Conservation (phyloP, 2,329 filamentous ascomycete genomes). For the Sclerotiophoma versabilis region DNA sequence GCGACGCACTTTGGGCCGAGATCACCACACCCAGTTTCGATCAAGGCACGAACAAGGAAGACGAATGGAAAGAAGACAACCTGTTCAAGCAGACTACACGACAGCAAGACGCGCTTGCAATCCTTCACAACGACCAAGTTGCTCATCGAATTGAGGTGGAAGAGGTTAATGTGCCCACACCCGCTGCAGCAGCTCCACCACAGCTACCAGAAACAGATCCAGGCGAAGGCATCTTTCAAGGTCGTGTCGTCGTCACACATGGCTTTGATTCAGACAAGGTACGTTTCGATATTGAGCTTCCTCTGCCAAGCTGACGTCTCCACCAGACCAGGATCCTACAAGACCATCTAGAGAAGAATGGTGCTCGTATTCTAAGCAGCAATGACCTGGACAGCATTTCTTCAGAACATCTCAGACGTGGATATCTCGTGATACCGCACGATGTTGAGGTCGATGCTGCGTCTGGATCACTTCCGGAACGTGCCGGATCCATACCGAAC, state of each 20-base stretch:
- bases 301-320: conserved; percentile 26
- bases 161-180: background rate
- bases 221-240: conserved; percentile 52
- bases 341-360: conserved; percentile 43
- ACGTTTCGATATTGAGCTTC: conserved; percentile 10
- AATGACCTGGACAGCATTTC: conserved; percentile 35
- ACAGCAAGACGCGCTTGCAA: conserved; percentile 18
- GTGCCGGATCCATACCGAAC: conserved; percentile 40
- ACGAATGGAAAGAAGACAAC: conserved; percentile 46
- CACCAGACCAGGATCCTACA: conserved; percentile 43
- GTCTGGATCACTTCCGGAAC: conserved; percentile 36
- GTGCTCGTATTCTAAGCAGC: conserved; percentile 42
- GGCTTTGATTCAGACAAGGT: conserved; percentile 56
- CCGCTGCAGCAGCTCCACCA: background rate
- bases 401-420: conserved; percentile 38
- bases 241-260: conserved; percentile 52
- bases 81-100: conserved; percentile 30
- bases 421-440: conserved; percentile 56
- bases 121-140: conserved; percentile 2
- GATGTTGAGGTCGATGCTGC: conserved; percentile 47
- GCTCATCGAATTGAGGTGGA: background rate
- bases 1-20: conserved; percentile 87
- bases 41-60: conserved; percentile 30
- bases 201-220: conserved; percentile 1
- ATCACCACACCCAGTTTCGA: conserved; percentile 65